phyloP scores from a whole-genome alignment of 106 monocot genomes.

The Agapanthus africanus region DNA sequence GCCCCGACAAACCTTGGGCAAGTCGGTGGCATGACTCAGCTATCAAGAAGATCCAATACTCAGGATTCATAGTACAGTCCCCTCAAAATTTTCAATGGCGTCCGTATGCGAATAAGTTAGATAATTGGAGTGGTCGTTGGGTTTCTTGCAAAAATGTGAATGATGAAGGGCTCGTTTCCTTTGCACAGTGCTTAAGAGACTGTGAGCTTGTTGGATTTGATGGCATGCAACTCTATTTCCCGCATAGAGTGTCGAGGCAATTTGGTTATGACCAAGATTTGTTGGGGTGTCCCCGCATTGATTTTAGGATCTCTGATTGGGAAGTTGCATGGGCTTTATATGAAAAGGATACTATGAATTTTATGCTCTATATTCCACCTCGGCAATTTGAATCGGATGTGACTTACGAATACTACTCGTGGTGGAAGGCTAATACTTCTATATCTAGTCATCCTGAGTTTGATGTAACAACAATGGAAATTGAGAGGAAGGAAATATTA shows the following conservation, averaged over 20 bases:
- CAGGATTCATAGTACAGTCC: constrained; percentile 20
- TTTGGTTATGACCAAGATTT: constrained; percentile 72
- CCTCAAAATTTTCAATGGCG: constrained; percentile 42
- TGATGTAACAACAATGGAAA: not conserved
- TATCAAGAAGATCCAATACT: constrained; percentile 26
- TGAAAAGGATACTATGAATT: constrained; percentile 17
- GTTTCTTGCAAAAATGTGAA: not conserved
- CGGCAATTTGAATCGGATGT: constrained; percentile 31
- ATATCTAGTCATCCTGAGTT: not conserved
- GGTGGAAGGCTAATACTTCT: constrained; percentile 17
- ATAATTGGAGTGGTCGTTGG: constrained; percentile 33
- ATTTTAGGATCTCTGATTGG: constrained; percentile 25
- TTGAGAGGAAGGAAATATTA: not conserved
- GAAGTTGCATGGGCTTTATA: constrained; percentile 42
- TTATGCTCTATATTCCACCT: constrained; percentile 39
- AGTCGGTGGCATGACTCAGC: constrained; percentile 51
- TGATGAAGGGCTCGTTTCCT: constrained; percentile 27
- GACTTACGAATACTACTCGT: constrained; percentile 22
- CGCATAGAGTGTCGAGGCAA: constrained; percentile 31
- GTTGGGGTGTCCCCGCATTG: constrained; percentile 21
- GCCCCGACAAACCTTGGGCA: constrained; percentile 29
- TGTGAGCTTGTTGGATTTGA: constrained; percentile 19
- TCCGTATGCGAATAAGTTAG: constrained; percentile 26
- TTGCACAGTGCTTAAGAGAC: constrained; percentile 26
- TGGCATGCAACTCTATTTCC: constrained; percentile 41